Evolutionary conservation across 176 grass and related monocot genomes (phyloP), one percentile per base, ranked within the genome.

Genomic region (Tillandsia fasciculata): DNA sequence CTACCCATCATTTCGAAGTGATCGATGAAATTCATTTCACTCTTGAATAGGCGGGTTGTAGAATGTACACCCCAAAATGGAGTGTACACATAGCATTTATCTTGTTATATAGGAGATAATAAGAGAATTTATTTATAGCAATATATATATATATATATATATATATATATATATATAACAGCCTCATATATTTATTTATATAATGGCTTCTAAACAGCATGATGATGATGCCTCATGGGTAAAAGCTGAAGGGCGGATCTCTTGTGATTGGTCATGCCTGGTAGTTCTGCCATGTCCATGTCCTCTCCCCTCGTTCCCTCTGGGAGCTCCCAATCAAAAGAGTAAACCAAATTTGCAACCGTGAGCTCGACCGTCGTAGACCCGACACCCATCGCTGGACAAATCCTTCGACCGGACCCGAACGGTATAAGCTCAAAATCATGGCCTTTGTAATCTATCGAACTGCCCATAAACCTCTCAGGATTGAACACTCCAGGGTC

Each of bases 331-430:
- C 84, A 87, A 33, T 82, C 71, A 1, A 87, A 87, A 58, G 66
- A 65, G 49, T 82, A 79, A 4, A 79, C 9, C 0, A 87, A 67
- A 12, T 20, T 50, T 3, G 84, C 79, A 18, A 87, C 56, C 9
- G 64, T 24, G 11, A 87, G 28, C 52, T 74, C 80, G 11, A 78
- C 13, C 14, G 26, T 70, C 5, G 14, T 22, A 5, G 63, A 13
- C 3, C n/a, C 85, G 2, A 88, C 72, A 12, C 42, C 12, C 50
- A 79, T 17, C 4, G 70, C 80, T 1, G 67, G n/a, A 48, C 85
- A 83, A 2, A 79, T 83, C 63, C 85, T 87, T 9, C 72, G 50
- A 2, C 85, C 85, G 3, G 66, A 59, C 11, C 85, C 80, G 69
- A 83, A 87, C 0, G 77, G 76, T 3, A 83, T 0, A 15, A 77